Base-by-base conservation (phyloP, 495 filamentous ascomycete species). In the Trichocladium uniseriatum region DNA sequence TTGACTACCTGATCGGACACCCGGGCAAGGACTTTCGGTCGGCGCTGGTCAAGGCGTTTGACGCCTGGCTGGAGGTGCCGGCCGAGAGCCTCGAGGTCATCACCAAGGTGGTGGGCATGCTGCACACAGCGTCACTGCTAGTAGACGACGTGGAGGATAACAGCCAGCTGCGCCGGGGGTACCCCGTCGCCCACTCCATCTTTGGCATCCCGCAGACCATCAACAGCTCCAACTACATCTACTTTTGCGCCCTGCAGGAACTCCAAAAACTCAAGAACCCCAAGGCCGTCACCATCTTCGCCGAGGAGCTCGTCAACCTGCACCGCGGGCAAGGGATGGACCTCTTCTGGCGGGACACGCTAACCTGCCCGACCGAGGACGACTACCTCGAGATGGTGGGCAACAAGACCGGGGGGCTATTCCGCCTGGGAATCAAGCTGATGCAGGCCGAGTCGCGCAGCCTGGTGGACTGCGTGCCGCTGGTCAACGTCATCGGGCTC, bases 321-420 rank as follows among this genome's bases (percentile, higher is more conserved):
- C 94, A 98, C 69, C 79, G 90, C 28, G 92, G 92, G 10, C 92
- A 99, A 60, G 92, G 92, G 34, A 94, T 97, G 86, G 92, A 99
- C 60, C 77, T 99, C 43, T 95, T 86, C 73, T 99, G 92, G 92
- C 78, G 92, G 11, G 92, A 97, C 68, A 89, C 87, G 6, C 73
- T 96, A 42, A 95, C 82, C 27, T 95, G 89, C 64, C 92, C 92
- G 22, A 89, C 79, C 38, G 91, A 97, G 68, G 89, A 95, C 52
- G 91, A 97, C 61, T 98, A 98, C 69, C 78, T 98, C 14, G 91
- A 97, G 66, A 98, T 98, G 92, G 94, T 98, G 36, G 81, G 82
- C 55, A 97, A 97, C 69, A 97, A 99, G 68, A 99, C 92, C 3
- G 92, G 92, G 21, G 92, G 92, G 2, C 77, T 99, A 8, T 97